Evolutionary conservation across 805 yeast genomes (phyloP).

Genomic region (Vanderwaltozyma verrucispora): DNA sequence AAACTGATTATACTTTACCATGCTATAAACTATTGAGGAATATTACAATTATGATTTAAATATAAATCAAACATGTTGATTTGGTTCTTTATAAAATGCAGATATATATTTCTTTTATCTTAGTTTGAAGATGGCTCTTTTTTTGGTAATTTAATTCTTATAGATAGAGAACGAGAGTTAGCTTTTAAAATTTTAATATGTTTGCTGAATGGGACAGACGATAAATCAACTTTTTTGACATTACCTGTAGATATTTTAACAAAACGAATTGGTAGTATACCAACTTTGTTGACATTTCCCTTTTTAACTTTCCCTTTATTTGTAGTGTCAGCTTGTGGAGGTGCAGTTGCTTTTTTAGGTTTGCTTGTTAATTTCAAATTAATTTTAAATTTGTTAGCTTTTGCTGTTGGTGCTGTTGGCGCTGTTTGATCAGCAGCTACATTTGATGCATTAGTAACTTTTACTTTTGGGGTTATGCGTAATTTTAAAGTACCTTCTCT

Average conservation of each 20-base stretch:
- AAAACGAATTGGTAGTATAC: constrained; percentile 30
- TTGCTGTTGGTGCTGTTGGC: not conserved
- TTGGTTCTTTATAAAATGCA: too few relatives aligned
- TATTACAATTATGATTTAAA: too few relatives aligned
- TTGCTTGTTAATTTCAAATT: constrained; percentile 3
- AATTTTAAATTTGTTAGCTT: constrained; percentile 10
- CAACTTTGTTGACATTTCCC: constrained; percentile 16
- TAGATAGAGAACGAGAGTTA: constrained; percentile 20
- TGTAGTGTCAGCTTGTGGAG: not conserved
- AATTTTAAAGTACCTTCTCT: constrained; percentile 36
- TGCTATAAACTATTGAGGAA: too few relatives aligned
- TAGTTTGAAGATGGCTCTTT: not conserved
- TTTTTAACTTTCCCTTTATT: constrained; percentile 8
- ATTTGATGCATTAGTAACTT: not conserved
- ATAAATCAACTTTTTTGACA: constrained; percentile 30
- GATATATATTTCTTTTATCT: not conserved
- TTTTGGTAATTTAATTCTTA: constrained; percentile 15
- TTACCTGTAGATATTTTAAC: constrained; percentile 31
- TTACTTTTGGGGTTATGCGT: constrained; percentile 17
- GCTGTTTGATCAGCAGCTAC: not conserved
- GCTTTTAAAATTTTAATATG: constrained; percentile 21
- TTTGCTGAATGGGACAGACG: constrained; percentile 34
- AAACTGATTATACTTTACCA: too few relatives aligned
- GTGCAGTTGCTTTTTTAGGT: not conserved
- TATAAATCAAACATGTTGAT: too few relatives aligned